Evolutionary conservation across 129 eudicot genomes (phyloP), one percentile per base, ranked within the genome.

Genomic region (Centrapalus pauciflorus): DNA sequence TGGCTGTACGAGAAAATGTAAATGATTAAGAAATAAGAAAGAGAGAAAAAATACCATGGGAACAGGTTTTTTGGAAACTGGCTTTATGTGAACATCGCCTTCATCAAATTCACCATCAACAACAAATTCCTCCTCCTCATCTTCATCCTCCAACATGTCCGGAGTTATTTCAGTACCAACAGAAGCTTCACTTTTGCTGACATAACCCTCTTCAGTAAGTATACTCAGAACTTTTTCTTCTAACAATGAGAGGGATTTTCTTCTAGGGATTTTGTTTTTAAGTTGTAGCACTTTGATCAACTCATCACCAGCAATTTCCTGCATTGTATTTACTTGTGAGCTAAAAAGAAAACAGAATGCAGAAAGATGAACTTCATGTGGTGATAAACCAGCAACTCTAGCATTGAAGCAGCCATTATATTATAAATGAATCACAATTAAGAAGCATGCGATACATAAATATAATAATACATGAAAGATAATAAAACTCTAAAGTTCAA

Each of bases 71-170:
- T 74, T 75, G 7, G 74, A 55, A 38, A 80, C 90, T 58, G 97
- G 95, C 81, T 94, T 94, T 58, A 94, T 94, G 64, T 79, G 99
- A 74, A 94, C 67, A 78, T 94, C 97, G 45, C 99, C 99, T 82
- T 94, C 99, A 79, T 94, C 97, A 82, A 86, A 77, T 81, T 89
- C 97, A 41, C 99, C 99, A 66, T 94, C 97, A 30, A 89, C 93
- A 71, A 94, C 93, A 65, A 86, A 84, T 77, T 89, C 99, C 55
- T 94, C 99, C 46, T 94, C 99, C 74, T 93, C 97, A 7, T 94
- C 99, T 73, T 84, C 97, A 76, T 86, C 97, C 67, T 82, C 99
- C 73, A 77, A 65, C 76, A 86, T 66, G 48, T 84, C 95, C 37
- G 84, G 88, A 35, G 80, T 54, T 29, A 71, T 69, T 73, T 94